A percentile compares a stretch with the other conserved stretches of the same genome.
These are phyloP conservation scores for Colletotrichum orchidophilum DNA, from an alignment of 2,329 filamentous ascomycete species.

Conservation along the genomic window DNA sequence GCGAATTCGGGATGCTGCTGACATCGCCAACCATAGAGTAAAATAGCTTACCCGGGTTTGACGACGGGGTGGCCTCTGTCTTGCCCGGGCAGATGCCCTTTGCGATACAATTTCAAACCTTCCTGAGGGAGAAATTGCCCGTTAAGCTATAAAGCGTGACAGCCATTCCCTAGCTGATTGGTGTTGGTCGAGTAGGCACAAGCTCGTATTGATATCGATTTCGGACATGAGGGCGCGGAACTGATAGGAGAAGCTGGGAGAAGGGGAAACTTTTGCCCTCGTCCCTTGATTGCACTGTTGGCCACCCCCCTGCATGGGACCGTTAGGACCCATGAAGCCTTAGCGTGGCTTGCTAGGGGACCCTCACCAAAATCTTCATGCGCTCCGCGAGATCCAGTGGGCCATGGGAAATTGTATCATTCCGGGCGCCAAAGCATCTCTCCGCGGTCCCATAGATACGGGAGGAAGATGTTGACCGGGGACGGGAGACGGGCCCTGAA, in stretches of 20 bases:
- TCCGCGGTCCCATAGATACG: constrained; percentile 29
- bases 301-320: constrained; percentile 1
- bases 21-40: not conserved
- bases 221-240: constrained; percentile 3
- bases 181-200: not conserved
- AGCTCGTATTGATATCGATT: not conserved
- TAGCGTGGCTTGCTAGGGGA: constrained; percentile 18
- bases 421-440: constrained; percentile 23
- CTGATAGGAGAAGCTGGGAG: not conserved
- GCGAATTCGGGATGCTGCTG: not conserved
- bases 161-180: constrained; percentile 4
- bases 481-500: constrained; percentile 23
- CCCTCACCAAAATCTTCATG: constrained; percentile 29
- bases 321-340: constrained; percentile 14
- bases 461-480: constrained; percentile 14
- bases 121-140: constrained; percentile 5
- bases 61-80: not conserved
- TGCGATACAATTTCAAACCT: not conserved
- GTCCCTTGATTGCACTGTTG: not conserved
- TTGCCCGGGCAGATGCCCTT: not conserved
- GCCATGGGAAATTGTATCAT: constrained; percentile 30
- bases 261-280: constrained; percentile 11
- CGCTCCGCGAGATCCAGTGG: constrained; percentile 35
- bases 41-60: not conserved
- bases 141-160: constrained; percentile 1